Conservation (phyloP, 176 grass and related monocot species). For the Avena atlantica region DNA sequence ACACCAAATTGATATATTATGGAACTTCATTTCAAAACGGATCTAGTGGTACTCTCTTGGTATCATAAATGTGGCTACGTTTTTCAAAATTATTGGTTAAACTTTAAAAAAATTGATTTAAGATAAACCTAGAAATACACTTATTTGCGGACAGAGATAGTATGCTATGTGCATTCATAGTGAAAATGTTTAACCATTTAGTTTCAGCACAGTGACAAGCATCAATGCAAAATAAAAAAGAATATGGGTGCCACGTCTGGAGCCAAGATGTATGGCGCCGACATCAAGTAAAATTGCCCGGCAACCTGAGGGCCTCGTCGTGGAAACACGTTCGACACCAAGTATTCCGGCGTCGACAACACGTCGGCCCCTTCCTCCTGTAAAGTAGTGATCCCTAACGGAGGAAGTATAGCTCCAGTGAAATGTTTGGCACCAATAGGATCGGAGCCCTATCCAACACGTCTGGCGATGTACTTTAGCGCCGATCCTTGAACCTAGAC, state of each 20-base stretch:
- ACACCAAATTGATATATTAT: no score
- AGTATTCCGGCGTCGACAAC: no score
- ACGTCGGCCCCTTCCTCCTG: no score
- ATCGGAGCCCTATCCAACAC: background rate
- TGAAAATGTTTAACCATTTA: background rate
- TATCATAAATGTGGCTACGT: no score
- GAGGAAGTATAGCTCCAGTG: background rate
- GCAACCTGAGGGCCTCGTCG: background rate
- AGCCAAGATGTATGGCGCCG: background rate
- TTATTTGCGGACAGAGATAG: no score
- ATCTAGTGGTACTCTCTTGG: no score
- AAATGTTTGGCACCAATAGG: background rate
- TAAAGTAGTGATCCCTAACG: no score
- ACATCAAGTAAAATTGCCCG: no score
- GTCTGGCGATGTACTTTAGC: background rate
- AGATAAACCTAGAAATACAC: no score
- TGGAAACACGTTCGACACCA: background rate
- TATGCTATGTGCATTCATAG: conserved; percentile 9
- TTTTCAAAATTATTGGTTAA: no score
- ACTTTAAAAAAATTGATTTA: no score
- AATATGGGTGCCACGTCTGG: background rate
- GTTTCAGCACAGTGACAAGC: background rate
- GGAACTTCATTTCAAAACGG: no score
- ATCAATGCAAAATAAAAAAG: background rate
- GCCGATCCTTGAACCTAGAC: background rate